Conservation (phyloP, 2,329 filamentous ascomycete species). For the Stagonosporopsis tanaceti region DNA sequence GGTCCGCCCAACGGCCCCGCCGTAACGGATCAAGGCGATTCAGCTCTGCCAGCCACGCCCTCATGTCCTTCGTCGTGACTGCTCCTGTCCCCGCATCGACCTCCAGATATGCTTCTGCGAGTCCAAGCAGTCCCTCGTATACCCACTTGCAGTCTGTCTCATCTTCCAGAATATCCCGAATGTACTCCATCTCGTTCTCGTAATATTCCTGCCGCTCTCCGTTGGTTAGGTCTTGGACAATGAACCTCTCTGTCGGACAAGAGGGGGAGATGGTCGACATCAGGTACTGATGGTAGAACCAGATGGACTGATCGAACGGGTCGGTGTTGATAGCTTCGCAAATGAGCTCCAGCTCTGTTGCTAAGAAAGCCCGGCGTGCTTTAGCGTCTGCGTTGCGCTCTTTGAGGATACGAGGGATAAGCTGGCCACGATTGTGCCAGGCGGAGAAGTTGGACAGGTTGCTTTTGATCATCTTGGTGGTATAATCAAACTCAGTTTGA, state of each 20-base stretch:
- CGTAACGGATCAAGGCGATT: conserved; percentile 77
- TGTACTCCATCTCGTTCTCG: conserved; percentile 73
- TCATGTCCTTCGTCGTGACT: conserved; percentile 57
- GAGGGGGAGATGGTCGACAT: conserved; percentile 69
- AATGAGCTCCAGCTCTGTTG: conserved; percentile 78
- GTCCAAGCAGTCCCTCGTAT: conserved; percentile 84
- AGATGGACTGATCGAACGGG: conserved; percentile 92
- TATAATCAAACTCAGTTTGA: conserved; percentile 86
- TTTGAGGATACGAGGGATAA: conserved; percentile 78
- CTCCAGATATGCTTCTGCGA: conserved; percentile 69
- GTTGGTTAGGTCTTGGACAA: conserved; percentile 69
- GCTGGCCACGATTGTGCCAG: conserved; percentile 88
- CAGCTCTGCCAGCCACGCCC: conserved; percentile 67
- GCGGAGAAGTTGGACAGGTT: conserved; percentile 96
- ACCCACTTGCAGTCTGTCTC: conserved; percentile 84
- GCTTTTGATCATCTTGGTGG: conserved; percentile 82
- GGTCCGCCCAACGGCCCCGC: conserved; percentile 76
- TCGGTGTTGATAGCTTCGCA: conserved; percentile 84
- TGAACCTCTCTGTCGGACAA: conserved; percentile 61
- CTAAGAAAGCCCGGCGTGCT: conserved; percentile 73
- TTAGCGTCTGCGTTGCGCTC: conserved; percentile 72
- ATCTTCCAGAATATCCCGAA: conserved; percentile 72
- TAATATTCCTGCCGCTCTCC: conserved; percentile 72
- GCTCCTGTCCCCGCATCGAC: conserved; percentile 50
- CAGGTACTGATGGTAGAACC: conserved; percentile 95